Conservation (phyloP, 805 yeast genomes). For the Saturnispora quitensis region DNA sequence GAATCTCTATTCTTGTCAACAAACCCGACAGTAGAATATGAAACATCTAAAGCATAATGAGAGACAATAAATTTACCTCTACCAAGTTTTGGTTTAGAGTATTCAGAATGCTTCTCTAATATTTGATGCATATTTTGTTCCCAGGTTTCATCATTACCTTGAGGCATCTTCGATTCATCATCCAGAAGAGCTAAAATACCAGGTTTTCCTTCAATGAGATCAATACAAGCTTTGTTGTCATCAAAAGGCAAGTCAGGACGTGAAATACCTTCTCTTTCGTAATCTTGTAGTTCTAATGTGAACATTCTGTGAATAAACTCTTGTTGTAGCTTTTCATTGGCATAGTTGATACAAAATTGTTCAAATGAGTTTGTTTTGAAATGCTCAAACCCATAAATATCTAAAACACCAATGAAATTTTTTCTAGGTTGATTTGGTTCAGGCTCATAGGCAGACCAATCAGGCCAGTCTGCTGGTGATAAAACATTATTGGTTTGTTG, state of each 20-base stretch:
- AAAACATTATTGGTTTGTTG: constrained; percentile 72
- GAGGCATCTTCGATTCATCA: constrained; percentile 91
- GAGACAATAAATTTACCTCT: constrained; percentile 81
- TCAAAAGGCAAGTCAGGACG: constrained; percentile 95
- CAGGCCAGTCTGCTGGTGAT: constrained; percentile 61
- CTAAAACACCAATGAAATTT: constrained; percentile 90
- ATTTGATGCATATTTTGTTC: constrained; percentile 81
- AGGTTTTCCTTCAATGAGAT: constrained; percentile 77
- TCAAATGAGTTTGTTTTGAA: constrained; percentile 91
- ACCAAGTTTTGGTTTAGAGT: constrained; percentile 92
- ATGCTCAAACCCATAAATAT: constrained; percentile 96
- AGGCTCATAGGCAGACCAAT: constrained; percentile 25
- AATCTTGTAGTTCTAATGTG: constrained; percentile 94
- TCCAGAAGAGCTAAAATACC: constrained; percentile 86
- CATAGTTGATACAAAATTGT: constrained; percentile 95
- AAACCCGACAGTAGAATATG: constrained; percentile 88
- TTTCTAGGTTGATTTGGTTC: constrained; percentile 17
- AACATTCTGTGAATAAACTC: constrained; percentile 96
- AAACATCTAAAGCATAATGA: constrained; percentile 91
- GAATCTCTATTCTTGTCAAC: constrained; percentile 97
- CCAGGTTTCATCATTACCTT: constrained; percentile 91
- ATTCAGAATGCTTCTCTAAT: constrained; percentile 66
- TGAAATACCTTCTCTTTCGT: constrained; percentile 82
- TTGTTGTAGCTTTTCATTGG: constrained; percentile 94
- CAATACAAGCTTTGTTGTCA: constrained; percentile 95